Evolutionary conservation across 352 stramenopile genomes (phyloP).

Genomic region (Pythium myriotylum): DNA sequence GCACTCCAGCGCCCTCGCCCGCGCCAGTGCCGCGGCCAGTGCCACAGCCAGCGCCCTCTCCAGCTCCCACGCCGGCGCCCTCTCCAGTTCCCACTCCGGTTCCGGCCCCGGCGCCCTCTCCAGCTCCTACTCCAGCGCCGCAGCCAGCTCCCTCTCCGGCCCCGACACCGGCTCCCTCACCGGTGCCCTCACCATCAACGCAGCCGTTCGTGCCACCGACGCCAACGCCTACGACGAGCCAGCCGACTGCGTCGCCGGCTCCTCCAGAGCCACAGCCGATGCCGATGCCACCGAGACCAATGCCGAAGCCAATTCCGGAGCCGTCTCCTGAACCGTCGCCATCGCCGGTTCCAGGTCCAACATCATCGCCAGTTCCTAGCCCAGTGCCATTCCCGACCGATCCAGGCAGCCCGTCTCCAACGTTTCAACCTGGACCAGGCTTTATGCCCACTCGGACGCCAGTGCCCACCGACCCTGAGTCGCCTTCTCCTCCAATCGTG

Average conservation of each 20-base stretch:
- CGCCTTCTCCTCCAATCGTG: constrained; percentile 5
- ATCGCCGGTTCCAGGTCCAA: neutral
- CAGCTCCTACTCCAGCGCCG: neutral
- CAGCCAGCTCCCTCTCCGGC: no score
- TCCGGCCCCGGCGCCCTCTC: neutral
- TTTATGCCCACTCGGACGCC: neutral
- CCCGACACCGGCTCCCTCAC: neutral
- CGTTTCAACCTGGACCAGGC: neutral
- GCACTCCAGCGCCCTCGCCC: neutral
- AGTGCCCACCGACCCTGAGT: neutral
- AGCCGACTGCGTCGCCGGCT: neutral
- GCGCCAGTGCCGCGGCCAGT: neutral
- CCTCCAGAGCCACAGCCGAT: neutral
- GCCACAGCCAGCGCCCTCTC: neutral
- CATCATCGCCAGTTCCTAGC: neutral
- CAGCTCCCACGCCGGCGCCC: constrained; percentile 4
- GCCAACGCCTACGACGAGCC: neutral
- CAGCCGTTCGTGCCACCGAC: neutral
- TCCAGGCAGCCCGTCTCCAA: neutral
- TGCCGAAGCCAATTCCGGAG: neutral
- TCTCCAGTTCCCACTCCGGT: neutral
- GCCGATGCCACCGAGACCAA: neutral
- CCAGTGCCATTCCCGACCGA: neutral
- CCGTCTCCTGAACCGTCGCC: neutral
- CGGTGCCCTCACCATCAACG: neutral